Evolutionary conservation across 2,329 filamentous ascomycete genomes (phyloP).

Genomic region (Leptosphaerulina australis): DNA sequence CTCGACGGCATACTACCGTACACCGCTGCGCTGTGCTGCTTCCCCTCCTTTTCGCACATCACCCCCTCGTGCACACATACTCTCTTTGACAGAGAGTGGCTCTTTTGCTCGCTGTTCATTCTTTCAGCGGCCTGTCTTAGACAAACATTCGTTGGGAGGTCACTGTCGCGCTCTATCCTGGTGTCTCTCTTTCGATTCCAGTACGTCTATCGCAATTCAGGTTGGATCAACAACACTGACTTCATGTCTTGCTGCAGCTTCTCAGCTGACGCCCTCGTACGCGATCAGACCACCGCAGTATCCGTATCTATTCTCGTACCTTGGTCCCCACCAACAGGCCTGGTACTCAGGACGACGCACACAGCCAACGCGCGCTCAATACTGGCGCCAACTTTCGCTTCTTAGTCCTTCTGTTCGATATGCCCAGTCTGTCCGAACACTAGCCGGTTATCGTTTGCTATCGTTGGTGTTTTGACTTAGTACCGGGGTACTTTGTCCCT

Average conservation of each 20-base stretch:
- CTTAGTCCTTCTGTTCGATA: constrained; percentile 31
- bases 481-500: constrained; percentile 27
- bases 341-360: constrained; percentile 2
- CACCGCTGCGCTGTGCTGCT: constrained; percentile 48
- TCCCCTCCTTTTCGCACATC: constrained; percentile 39
- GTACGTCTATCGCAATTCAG: constrained; percentile 26
- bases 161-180: constrained; percentile 21
- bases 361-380: constrained; percentile 8
- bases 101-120: constrained; percentile 30
- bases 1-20: constrained; percentile 27
- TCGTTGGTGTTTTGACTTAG: constrained; percentile 25
- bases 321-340: constrained; percentile 4
- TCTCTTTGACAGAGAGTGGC: constrained; percentile 48
- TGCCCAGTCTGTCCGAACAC: constrained; percentile 33
- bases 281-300: constrained; percentile 12
- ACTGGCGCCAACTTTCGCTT: constrained; percentile 5
- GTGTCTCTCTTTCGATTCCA: constrained; percentile 29
- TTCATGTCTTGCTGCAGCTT: constrained; percentile 20
- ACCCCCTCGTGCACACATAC: constrained; percentile 15
- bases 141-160: constrained; percentile 17
- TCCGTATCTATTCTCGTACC: constrained; percentile 8
- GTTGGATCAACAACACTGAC: constrained; percentile 28
- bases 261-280: constrained; percentile 12
- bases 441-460: constrained; percentile 29
- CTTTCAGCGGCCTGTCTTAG: constrained; percentile 23